A percentile compares a stretch with the other conserved stretches of the same genome.
Conservation (phyloP, 208 protist genomes). For the Zelonia costaricensis region DNA sequence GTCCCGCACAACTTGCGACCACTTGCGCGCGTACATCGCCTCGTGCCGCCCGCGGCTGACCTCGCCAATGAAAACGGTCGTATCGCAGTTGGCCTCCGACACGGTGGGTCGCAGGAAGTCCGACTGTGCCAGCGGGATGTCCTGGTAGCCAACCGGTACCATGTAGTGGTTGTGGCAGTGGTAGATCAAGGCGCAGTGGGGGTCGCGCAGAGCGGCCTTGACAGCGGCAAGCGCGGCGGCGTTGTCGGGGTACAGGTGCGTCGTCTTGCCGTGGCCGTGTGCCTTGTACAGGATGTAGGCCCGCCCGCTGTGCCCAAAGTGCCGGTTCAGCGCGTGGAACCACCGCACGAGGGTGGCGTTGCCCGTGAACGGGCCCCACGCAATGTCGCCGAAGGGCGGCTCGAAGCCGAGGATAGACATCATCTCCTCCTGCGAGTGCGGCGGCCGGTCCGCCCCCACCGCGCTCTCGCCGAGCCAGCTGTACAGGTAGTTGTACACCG, state of each 20-base stretch:
- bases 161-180: slow-evolving; percentile 96
- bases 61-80: slow-evolving; percentile 90
- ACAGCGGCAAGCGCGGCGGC: slow-evolving; percentile 56
- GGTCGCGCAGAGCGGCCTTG: slow-evolving; percentile 69
- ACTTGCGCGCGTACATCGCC: slow-evolving; percentile 84
- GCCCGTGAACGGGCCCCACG: slow-evolving; percentile 91
- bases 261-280: slow-evolving; percentile 65
- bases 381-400: slow-evolving; percentile 88
- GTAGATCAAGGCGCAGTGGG: slow-evolving; percentile 87
- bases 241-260: slow-evolving; percentile 56
- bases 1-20: slow-evolving; percentile 83
- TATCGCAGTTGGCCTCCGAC: slow-evolving; percentile 49
- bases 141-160: slow-evolving; percentile 90
- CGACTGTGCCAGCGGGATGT: slow-evolving; percentile 69
- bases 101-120: slow-evolving; percentile 71
- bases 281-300: slow-evolving; percentile 89
- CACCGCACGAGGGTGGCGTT: slow-evolving; percentile 91
- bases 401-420: slow-evolving; percentile 90
- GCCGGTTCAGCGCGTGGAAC: slow-evolving; percentile 88
- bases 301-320: slow-evolving; percentile 58
- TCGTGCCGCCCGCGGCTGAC: slow-evolving; percentile 86
- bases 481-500: slow-evolving; percentile 93
- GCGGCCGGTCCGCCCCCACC: slow-evolving; percentile 34
- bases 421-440: slow-evolving; percentile 87
- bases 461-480: slow-evolving; percentile 71